These are phyloP conservation scores for Lodderomyces jiufengensis DNA, from an alignment of 1,139 yeast genomes.

Conservation along the genomic window DNA sequence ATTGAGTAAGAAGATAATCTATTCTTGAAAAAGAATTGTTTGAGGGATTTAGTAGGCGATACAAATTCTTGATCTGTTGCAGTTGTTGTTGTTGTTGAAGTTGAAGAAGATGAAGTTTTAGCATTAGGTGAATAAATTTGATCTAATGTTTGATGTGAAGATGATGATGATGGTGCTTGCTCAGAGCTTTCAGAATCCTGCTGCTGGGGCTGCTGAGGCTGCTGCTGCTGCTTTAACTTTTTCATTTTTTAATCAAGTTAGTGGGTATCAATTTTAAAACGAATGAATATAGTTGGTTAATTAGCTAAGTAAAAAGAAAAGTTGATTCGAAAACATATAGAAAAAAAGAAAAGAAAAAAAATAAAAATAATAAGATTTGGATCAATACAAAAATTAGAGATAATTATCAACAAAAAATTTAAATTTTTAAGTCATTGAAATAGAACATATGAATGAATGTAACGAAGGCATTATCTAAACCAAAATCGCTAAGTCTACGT, in stretches of 20 bases:
- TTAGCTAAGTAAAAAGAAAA: not conserved
- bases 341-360: no score
- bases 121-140: not conserved
- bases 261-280: not conserved
- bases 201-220: not conserved
- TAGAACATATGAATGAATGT: no score
- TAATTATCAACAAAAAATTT: no score
- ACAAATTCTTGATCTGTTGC: constrained; percentile 13
- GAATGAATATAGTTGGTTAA: not conserved
- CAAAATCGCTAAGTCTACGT: no score
- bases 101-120: constrained; percentile 4
- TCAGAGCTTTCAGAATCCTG: not conserved
- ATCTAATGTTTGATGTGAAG: constrained; percentile 9
- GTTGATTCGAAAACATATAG: no score
- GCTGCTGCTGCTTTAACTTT: not conserved
- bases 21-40: constrained; percentile 20
- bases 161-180: constrained; percentile 6
- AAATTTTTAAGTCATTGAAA: no score
- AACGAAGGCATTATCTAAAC: no score
- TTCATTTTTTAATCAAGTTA: not conserved
- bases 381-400: no score
- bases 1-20: constrained; percentile 25
- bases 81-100: constrained; percentile 2
- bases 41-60: constrained; percentile 29
- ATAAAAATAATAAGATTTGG: no score